These are phyloP conservation scores for Sechiopsis laciniata DNA, from an alignment of 306 rosid genomes.

Conservation along the genomic window DNA sequence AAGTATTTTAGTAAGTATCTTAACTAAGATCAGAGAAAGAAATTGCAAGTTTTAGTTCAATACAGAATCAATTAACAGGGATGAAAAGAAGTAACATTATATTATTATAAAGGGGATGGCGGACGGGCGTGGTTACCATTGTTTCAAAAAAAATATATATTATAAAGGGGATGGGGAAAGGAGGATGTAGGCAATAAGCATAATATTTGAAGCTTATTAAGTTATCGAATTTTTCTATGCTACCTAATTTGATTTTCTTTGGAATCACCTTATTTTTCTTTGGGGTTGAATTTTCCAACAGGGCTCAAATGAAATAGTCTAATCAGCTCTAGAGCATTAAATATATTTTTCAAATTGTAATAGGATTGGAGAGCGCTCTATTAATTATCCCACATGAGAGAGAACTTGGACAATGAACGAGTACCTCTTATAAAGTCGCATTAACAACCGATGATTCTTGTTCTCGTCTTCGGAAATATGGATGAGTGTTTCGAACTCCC, in stretches of 20 bases:
- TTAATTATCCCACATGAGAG: conserved; percentile 19
- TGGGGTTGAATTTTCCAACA: too few species aligned
- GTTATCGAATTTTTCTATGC: neutral
- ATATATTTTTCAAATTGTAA: neutral
- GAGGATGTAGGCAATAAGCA: neutral
- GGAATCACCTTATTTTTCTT: neutral
- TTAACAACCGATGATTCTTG: conserved; percentile 21
- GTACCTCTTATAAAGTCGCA: conserved; percentile 11
- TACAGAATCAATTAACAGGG: neutral
- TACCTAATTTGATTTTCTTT: neutral
- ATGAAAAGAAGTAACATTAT: too few species aligned
- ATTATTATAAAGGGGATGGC: neutral
- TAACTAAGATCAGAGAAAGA: neutral
- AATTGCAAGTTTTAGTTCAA: neutral
- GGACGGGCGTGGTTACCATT: too few species aligned
- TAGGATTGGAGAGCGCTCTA: neutral
- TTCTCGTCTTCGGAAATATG: conserved; percentile 57
- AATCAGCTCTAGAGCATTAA: neutral
- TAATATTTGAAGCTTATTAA: neutral
- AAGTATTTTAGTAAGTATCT: neutral
- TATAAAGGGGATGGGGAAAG: neutral
- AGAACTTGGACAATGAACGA: neutral
- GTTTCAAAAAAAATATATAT: too few species aligned
- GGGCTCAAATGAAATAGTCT: too few species aligned
- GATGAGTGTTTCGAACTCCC: conserved; percentile 58